These are phyloP conservation scores for Lachancea meyersii DNA, from an alignment of 805 yeast genomes.

Conservation along the genomic window DNA sequence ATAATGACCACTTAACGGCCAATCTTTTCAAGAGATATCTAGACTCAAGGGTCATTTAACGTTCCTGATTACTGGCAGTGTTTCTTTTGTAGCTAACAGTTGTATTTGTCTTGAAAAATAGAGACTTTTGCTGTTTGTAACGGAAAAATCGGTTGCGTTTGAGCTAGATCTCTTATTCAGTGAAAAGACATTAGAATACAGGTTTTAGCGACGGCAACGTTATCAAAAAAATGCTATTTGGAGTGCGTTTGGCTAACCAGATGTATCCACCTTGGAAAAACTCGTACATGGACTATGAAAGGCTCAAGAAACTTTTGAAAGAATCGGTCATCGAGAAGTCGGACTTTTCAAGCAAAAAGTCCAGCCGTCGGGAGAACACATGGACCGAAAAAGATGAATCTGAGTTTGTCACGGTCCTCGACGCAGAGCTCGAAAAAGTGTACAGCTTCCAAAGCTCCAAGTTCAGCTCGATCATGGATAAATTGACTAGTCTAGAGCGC, in stretches of 20 bases:
- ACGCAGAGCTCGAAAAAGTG: slow-evolving; percentile 68
- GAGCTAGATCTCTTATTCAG: too few species aligned
- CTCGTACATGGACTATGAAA: slow-evolving; percentile 60
- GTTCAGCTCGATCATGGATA: slow-evolving; percentile 61
- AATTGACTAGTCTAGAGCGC: slow-evolving; percentile 58
- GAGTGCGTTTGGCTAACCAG: slow-evolving; percentile 74
- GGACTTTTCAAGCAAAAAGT: slow-evolving; percentile 13
- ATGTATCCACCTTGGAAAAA: slow-evolving; percentile 84
- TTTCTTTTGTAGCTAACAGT: too few species aligned
- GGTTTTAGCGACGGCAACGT: too few species aligned
- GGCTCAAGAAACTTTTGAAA: slow-evolving; percentile 58
- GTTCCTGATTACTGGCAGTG: too few species aligned
- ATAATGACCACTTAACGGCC: not conserved
- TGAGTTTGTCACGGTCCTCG: slow-evolving; percentile 58
- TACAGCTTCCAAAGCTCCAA: slow-evolving; percentile 63
- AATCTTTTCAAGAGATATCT: too few species aligned
- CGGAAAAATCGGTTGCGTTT: too few species aligned
- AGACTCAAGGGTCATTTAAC: too few species aligned
- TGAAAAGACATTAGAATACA: too few species aligned
- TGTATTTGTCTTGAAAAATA: too few species aligned
- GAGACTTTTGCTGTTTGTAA: too few species aligned
- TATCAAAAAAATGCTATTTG: slow-evolving; percentile 76
- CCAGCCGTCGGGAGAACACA: slow-evolving; percentile 27
- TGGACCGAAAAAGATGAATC: slow-evolving; percentile 74
- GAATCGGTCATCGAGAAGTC: slow-evolving; percentile 47